Evolutionary conservation across 2,329 filamentous ascomycete genomes (phyloP).

Genomic region (Colletotrichum camelliae): DNA sequence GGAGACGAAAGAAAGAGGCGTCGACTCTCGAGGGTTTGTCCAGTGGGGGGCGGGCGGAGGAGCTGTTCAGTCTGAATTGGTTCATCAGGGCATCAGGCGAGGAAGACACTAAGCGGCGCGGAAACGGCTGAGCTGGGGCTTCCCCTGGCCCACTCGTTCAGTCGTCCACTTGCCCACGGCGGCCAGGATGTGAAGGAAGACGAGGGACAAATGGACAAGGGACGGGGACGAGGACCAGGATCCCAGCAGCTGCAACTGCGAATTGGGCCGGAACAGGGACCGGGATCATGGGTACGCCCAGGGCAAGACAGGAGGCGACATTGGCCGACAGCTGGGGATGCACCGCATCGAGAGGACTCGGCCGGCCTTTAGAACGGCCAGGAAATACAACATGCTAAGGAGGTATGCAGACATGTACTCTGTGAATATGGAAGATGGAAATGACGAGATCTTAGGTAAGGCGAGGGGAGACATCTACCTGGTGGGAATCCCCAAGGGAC

Average conservation of each 20-base stretch:
- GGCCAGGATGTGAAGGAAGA: not conserved
- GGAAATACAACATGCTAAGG: not conserved
- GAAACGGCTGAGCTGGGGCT: constrained; percentile 12
- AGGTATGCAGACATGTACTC: not conserved
- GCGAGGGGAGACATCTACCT: not conserved
- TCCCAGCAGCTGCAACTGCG: not conserved
- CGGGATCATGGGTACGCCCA: constrained; percentile 14
- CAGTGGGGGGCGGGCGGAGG: not conserved
- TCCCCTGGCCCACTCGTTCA: not conserved
- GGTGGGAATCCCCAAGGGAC: not conserved
- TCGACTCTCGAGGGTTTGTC: not conserved
- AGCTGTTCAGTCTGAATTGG: not conserved
- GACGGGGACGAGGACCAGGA: not conserved
- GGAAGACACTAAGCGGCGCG: not conserved
- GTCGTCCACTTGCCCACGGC: not conserved
- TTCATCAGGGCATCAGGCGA: not conserved
- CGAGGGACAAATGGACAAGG: not conserved
- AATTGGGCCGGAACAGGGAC: constrained; percentile 1
- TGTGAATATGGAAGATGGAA: not conserved
- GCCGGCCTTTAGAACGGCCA: not conserved
- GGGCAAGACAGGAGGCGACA: constrained; percentile 11
- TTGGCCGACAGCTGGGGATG: not conserved
- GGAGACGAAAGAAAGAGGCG: not conserved
- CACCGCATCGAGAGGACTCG: not conserved
- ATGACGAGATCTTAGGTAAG: not conserved